These are phyloP conservation scores for Phylloporus arenicola DNA, from an alignment of 768 basidiomycete species.

Conservation along the genomic window DNA sequence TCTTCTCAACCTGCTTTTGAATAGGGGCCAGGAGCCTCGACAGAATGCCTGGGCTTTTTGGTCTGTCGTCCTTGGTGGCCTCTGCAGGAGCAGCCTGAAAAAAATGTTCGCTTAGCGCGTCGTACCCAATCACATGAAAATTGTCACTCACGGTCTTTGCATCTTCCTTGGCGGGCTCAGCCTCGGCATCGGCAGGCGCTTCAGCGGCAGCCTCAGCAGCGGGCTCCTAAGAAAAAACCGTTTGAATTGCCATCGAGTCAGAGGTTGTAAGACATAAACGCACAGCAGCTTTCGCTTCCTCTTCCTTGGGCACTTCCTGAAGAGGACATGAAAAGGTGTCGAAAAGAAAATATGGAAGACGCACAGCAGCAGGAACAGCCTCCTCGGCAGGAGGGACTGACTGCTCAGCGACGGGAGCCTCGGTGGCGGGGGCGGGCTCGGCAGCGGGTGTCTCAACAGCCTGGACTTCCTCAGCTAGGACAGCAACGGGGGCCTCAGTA, in stretches of 20 bases:
- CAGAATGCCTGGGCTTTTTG: slow-evolving; percentile 75
- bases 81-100: slow-evolving; percentile 40
- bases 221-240: slow-evolving; percentile 31
- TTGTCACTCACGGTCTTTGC: slow-evolving; percentile 34
- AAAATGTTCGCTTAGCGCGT: slow-evolving; percentile 16
- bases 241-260: not conserved
- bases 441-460: slow-evolving; percentile 36
- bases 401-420: slow-evolving; percentile 24
- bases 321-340: not conserved
- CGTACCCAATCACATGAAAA: slow-evolving; percentile 23
- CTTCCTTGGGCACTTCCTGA: slow-evolving; percentile 41
- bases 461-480: slow-evolving; percentile 51
- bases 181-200: slow-evolving; percentile 25
- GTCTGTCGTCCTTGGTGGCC: slow-evolving; percentile 59
- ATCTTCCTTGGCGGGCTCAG: slow-evolving; percentile 39
- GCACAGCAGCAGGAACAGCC: slow-evolving; percentile 32
- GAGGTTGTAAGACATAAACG: not conserved
- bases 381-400: slow-evolving; percentile 29
- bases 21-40: slow-evolving; percentile 75
- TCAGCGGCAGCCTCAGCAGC: slow-evolving; percentile 25
- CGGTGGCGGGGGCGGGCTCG: slow-evolving; percentile 29
- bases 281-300: slow-evolving; percentile 37
- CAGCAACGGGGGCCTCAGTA: slow-evolving; percentile 50
- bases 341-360: slow-evolving; percentile 8
- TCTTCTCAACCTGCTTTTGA: slow-evolving; percentile 57